Base-by-base conservation (phyloP, 2,329 filamentous ascomycete genomes). In the Annulohypoxylon truncatum region DNA sequence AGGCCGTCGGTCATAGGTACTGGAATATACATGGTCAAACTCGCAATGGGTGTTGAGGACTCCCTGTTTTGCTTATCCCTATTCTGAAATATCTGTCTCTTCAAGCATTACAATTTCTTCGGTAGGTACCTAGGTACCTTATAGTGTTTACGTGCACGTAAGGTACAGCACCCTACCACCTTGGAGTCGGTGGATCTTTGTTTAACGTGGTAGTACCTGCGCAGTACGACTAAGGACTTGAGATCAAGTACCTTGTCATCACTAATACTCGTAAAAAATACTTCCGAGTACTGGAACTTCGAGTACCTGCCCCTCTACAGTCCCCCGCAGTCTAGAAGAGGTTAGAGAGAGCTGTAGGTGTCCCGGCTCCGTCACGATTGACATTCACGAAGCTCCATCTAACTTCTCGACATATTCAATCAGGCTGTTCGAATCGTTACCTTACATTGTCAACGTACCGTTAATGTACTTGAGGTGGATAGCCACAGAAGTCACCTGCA, bases 311-410 rank as follows among this genome's bases (percentile, higher is more conserved):
- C 40, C 3, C 29, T n/a, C 9, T 44, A 24, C 15, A 9, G 26
- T 26, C 22, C 60, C 66, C 58, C 66, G 58, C 66, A 66, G 38
- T 67, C 29, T 54, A 33, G 57, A 52, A 60, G 47, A 18, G 44
- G 31, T 38, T 13, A 47, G 53, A 24, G 52, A 40, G 20, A 35
- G 42, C 48, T 59, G 51, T 15, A 53, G 42, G 54, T 9, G 15
- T 40, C 65, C 61, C 61, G 33, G 61, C 61, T 60, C 55, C 48
- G 66, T 68, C 66, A 68, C 54, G 46, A 68, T 60, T 51, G 31
- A n/a, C 62, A 48, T 48, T 10, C 20, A 33, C 29, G 53, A 26
- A 56, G 42, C 61, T 64, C 56, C 52, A 55, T 47, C 20, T 50
- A 54, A 51, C 46, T 53, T 52, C 28, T 20, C 40, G n/a, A 56